Evolutionary conservation across 352 stramenopile genomes (phyloP).

Genomic region (Globisporangium recalcitrans): DNA sequence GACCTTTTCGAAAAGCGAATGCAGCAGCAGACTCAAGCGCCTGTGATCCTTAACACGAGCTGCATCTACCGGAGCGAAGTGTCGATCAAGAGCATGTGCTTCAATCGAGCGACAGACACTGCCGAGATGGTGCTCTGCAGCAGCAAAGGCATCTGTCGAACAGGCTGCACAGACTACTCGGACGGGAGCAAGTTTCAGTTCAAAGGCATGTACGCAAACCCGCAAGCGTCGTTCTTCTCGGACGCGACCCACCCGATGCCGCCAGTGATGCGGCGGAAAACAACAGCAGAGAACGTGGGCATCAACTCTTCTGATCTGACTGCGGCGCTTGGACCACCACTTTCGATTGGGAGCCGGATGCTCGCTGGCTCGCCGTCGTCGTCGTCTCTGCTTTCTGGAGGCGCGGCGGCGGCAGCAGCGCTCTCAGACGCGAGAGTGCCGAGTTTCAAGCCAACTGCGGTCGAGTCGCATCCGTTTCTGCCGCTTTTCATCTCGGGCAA

Average conservation of each 20-base stretch:
- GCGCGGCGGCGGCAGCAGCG: constrained; percentile 8
- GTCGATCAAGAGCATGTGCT: constrained; percentile 80
- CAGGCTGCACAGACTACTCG: constrained; percentile 57
- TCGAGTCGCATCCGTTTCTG: constrained; percentile 73
- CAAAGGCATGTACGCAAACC: constrained; percentile 68
- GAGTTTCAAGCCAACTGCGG: constrained; percentile 71
- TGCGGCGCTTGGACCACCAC: constrained; percentile 10
- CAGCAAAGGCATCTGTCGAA: constrained; percentile 69
- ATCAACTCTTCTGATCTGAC: constrained; percentile 11
- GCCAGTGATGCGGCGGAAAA: constrained; percentile 24
- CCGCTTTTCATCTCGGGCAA: constrained; percentile 79
- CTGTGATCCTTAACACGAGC: constrained; percentile 36
- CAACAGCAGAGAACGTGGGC: constrained; percentile 10
- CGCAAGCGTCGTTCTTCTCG: constrained; percentile 34
- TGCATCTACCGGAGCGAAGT: constrained; percentile 80
- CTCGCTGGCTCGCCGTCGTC: constrained; percentile 17
- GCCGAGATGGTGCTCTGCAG: constrained; percentile 69
- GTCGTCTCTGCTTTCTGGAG: constrained; percentile 13
- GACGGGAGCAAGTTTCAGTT: constrained; percentile 76
- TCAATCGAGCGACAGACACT: constrained; percentile 57
- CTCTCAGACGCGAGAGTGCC: constrained; percentile 40
- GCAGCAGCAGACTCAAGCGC: constrained; percentile 19
- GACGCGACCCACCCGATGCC: constrained; percentile 14
- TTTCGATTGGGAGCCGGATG: constrained; percentile 23
- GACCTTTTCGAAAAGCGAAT: constrained; percentile 61